Conservation (phyloP, 495 filamentous ascomycete species). For the Neurospora sp. region DNA sequence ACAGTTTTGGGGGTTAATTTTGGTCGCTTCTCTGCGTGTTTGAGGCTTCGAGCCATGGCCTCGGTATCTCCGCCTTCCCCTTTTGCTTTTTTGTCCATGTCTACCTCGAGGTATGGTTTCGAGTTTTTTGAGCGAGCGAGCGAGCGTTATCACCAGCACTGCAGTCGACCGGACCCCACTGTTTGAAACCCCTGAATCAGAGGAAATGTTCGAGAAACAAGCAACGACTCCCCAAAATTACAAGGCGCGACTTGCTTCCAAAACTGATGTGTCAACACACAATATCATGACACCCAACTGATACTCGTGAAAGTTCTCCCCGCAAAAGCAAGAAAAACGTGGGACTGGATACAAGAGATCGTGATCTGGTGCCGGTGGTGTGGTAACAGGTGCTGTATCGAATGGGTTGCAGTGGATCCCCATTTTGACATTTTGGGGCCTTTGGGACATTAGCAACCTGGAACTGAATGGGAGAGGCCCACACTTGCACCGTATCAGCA, state of each 20-base stretch:
- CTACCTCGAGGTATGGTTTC: neutral
- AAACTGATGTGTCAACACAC: neutral
- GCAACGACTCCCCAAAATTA: neutral
- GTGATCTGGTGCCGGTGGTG: neutral
- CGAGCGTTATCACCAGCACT: neutral
- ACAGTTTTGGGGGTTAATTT: neutral
- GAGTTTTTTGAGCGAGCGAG: neutral
- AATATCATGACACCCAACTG: neutral
- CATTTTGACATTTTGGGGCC: neutral
- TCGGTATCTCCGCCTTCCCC: neutral
- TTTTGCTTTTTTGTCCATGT: neutral
- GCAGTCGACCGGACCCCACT: neutral
- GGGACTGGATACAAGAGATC: neutral
- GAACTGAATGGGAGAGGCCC: neutral
- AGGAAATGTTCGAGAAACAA: neutral
- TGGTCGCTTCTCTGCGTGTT: neutral
- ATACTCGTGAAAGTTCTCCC: neutral
- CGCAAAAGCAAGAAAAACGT: neutral
- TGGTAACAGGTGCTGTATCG: neutral
- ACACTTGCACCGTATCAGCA: neutral
- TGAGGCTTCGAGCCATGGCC: neutral
- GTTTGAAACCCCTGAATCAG: neutral
- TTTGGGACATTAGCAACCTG: neutral
- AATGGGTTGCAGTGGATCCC: neutral
- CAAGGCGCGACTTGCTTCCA: neutral